Evolutionary conservation across 352 stramenopile species (phyloP), one percentile per base, ranked within the genome.

Genomic region (Pythium aristosporum): DNA sequence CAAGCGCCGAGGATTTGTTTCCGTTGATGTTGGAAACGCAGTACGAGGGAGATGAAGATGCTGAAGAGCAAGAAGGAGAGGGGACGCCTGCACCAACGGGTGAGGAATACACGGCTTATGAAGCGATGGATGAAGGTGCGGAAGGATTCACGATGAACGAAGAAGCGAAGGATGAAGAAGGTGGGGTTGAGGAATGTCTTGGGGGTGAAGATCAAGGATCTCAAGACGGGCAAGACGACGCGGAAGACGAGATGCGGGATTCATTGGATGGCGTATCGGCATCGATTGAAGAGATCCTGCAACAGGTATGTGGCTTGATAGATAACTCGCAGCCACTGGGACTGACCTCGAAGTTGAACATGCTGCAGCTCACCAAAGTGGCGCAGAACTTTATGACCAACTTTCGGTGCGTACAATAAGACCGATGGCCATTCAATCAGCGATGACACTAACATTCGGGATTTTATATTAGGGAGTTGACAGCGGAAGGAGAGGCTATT

Each of bases 401-500:
- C 41, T 68, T 68, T 42, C 61, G 62, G 65, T 75, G 50, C 1
- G 47, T 34, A 49, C 2, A 11, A 1, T 18, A 23, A 21, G 21
- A 49, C 20, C 18, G 25, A 30, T 30, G 25, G 16, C 1, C 7
- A 7, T 36, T 23, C 18, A 0, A 4, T 36, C 13, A 44, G 9
- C 32, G 6, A 18, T 20, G 54, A 4, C 47, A 18, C 43, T 58
- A 4, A 61, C 21, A 11, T 12, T 30, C 10, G 8, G 9, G 0
- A 20, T 60, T 43, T 6, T 71, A 16, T 21, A 10, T 13, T 46
- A 90, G 81, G 16, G 74, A 78, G 56, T 62, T 90, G 23, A 78
- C 82, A 46, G 72, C 75, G 9, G 80, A 92, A 37, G 76, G 74
- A 2, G 58, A 58, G 6, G 74, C 60, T 60, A 87, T 92, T 47